Evolutionary conservation across 164 flowering plant genomes (phyloP).

Genomic region (Platanus orientalis): DNA sequence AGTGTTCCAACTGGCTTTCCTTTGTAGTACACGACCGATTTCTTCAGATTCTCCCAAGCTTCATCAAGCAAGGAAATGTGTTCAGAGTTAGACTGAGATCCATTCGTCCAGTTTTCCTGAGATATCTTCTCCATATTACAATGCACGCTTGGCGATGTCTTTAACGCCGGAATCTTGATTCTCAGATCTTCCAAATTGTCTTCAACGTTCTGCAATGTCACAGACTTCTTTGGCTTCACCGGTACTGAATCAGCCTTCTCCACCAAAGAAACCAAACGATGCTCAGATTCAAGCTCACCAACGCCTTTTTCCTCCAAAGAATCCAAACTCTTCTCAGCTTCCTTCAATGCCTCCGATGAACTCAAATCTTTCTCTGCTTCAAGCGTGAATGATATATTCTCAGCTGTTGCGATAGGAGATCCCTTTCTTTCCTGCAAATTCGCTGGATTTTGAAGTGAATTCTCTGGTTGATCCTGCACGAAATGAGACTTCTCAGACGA

Average conservation of each 20-base stretch:
- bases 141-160: conserved; percentile 24
- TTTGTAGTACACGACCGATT: conserved; percentile 22
- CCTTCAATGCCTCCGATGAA: too few species aligned
- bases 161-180: conserved; percentile 3
- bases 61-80: conserved; percentile 25
- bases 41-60: conserved; percentile 33
- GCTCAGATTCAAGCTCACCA: too few species aligned
- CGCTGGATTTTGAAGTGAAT: too few species aligned
- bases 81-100: conserved; percentile 7
- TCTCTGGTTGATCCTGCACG: not conserved
- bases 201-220: conserved; percentile 9
- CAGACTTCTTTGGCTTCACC: conserved; percentile 13
- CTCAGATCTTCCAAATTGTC: not conserved
- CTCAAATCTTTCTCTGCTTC: too few species aligned
- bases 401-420: too few species aligned
- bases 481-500: not conserved
- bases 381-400: too few species aligned
- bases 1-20: conserved; percentile 39
- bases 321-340: too few species aligned
- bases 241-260: too few species aligned
- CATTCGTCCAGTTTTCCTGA: conserved; percentile 4
- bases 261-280: too few species aligned
- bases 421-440: too few species aligned
- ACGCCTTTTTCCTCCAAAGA: too few species aligned
- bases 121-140: conserved; percentile 9